phyloP scores from a whole-genome alignment of 208 protist genomes.

The Leishmania major region DNA sequence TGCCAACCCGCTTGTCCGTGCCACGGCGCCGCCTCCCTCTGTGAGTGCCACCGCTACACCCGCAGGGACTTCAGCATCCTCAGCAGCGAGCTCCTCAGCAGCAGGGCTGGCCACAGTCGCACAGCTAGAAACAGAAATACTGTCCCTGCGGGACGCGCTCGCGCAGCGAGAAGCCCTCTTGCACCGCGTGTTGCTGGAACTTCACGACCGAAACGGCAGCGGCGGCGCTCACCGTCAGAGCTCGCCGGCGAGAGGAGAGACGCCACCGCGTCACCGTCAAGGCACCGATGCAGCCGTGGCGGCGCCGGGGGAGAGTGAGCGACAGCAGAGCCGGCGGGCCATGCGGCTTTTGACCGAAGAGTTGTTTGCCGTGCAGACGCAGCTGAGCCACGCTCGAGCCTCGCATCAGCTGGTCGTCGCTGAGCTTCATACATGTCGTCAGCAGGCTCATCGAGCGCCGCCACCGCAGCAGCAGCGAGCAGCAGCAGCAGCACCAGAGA shows the following conservation, averaged over 20 bases:
- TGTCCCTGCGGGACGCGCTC: constrained; percentile 25
- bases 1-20: not conserved
- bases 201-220: constrained; percentile 8
- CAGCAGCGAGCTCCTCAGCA: not conserved
- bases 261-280: not conserved
- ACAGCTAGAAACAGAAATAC: constrained; percentile 9
- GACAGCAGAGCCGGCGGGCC: constrained; percentile 15
- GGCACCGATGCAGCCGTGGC: not conserved
- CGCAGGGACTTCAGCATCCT: not conserved
- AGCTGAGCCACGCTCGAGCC: constrained; percentile 23
- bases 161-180: constrained; percentile 32
- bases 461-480: constrained; percentile 10
- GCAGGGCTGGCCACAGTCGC: not conserved
- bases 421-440: constrained; percentile 14
- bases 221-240: not conserved
- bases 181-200: constrained; percentile 24
- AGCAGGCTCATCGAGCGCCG: not conserved
- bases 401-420: constrained; percentile 27
- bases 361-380: constrained; percentile 26
- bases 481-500: constrained; percentile 1
- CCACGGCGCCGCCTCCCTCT: not conserved
- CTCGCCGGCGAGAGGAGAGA: not conserved
- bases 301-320: constrained; percentile 3
- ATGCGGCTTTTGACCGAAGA: constrained; percentile 26
- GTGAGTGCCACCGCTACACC: not conserved